Base-by-base conservation (phyloP, 2,329 filamentous ascomycete genomes). In the Daldinia eschscholtzii region DNA sequence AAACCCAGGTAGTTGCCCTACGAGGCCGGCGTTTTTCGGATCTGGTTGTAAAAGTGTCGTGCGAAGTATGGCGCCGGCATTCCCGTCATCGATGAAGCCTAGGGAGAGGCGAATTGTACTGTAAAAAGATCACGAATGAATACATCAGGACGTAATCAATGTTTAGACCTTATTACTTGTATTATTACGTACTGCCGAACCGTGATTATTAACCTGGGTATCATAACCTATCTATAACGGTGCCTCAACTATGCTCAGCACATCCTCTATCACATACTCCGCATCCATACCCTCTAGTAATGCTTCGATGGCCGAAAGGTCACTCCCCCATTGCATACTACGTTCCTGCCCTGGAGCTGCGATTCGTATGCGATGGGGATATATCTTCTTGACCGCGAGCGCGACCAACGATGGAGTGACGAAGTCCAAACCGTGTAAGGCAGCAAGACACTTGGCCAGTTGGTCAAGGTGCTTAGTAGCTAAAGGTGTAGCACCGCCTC, bases 321-420 rank as follows among this genome's bases (percentile, higher is more conserved):
- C 89, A 79, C 95, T 98, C 0, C 96, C 96, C 89, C 97, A 99
- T 79, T 97, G 93, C 83, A 97, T 87, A 78, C 94, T 98, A 55
- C 94, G 86, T 81, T 98, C 96, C 64, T 89, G 88, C 6, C 30
- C 57, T 4, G 62, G 55, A 1, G 82, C 80, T 0, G 91, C 88
- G 62, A 98, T 86, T 13, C 87, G 80, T 35, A 99, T 89, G 7
- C 94, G 90, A 81, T 99, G 96, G 18, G 92, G 85, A 77, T 97
- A 99, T 26, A 97, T 87, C 81, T 98, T 98, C 68, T 89, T 89
- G 1, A 91, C 90, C 4, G 96, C 96, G 52, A 99, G 84, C 6
- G 86, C 89, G 20, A 98, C 91, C 28, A 98, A 86, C 0, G 93
- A 92, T 0, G 96, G 95, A 0, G 94, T 94, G 4, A 93, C 90